phyloP scores from a whole-genome alignment of 106 monocot genomes.

The Iris macrosiphon region DNA sequence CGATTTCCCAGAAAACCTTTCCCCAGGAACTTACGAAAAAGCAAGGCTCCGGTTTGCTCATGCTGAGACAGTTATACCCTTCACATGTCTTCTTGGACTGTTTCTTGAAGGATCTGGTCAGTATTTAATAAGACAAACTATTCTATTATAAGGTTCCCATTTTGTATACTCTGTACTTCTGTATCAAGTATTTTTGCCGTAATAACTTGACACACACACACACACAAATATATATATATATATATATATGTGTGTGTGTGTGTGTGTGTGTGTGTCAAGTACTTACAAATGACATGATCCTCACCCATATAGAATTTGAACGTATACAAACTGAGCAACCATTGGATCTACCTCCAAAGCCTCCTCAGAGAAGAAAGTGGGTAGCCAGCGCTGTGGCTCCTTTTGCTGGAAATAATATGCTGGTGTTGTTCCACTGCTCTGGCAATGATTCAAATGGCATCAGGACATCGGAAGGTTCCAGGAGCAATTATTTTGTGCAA shows the following conservation, averaged over 20 bases:
- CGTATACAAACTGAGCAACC: conserved; percentile 59
- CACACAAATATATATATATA: too few relatives aligned
- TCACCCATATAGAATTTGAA: conserved; percentile 77
- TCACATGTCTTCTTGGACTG: conserved; percentile 91
- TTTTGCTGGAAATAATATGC: conserved; percentile 90
- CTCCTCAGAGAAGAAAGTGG: conserved; percentile 84
- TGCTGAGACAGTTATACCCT: conserved; percentile 94
- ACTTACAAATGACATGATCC: too few relatives aligned
- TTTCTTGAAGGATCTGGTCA: conserved; percentile 77
- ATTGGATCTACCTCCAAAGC: conserved; percentile 62
- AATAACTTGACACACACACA: too few relatives aligned
- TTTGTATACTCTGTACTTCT: too few relatives aligned
- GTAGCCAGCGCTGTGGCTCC: conserved; percentile 72
- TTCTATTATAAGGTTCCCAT: background rate
- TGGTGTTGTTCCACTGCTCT: conserved; percentile 70
- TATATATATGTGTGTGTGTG: too few relatives aligned
- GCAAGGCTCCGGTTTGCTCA: conserved; percentile 98
- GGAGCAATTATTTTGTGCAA: conserved; percentile 72
- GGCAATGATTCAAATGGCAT: conserved; percentile 21
- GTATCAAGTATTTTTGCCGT: too few relatives aligned
- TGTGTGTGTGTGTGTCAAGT: too few relatives aligned
- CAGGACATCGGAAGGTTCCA: conserved; percentile 15
- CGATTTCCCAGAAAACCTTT: conserved; percentile 56
- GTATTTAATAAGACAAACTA: conserved; percentile 1
- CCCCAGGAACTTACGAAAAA: conserved; percentile 74